Evolutionary conservation across 164 flowering plant species (phyloP), one percentile per base, ranked within the genome.

Genomic region (Dillenia suffruticosa): DNA sequence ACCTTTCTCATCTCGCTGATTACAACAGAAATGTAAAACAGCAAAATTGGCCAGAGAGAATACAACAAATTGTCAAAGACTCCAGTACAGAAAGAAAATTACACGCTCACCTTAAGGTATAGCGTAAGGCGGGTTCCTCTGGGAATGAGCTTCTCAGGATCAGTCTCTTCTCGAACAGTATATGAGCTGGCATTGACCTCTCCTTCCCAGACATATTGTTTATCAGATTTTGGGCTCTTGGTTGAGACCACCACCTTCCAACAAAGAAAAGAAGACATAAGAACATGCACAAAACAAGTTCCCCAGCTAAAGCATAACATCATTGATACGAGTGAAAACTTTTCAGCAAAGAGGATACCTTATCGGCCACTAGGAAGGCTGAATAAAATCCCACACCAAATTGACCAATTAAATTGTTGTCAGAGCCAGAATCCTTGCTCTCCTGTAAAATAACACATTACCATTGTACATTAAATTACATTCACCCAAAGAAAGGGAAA

Each of bases 371-470:
- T 16, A 95, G 78, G 56, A 95, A 95, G 7, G 99, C 88, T 54
- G 99, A 95, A 78, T 92, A 95, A 73, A 95, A 95, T 24, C 99
- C 99, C 26, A 92, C 99, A 76, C 99, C 99, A 85, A 95, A 95
- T 71, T 95, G 99, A 59, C 97, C 99, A 68, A 95, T 92, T 61
- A 95, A 80, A 78, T 95, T 95, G 83, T 70, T 92, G 73, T 92
- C 99, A 52, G 77, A 66, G 63, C 97, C 96, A 56, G 84, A 80
- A 72, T 90, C 97, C 76, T 91, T 95, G 79, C 89, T 89, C 59
- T 95, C 99, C 99, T 95, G 89, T 14, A 10, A 56, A 69, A 49
- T 43, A 58, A 57, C 48, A 46, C 12, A 44, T 56, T 46, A 12
- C 61, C 2, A 12, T 48, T 9, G 11, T 51, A 46, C 22, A 66